Conservation (phyloP, 2,329 filamentous ascomycete species). For the Davidsoniella eucalypti region DNA sequence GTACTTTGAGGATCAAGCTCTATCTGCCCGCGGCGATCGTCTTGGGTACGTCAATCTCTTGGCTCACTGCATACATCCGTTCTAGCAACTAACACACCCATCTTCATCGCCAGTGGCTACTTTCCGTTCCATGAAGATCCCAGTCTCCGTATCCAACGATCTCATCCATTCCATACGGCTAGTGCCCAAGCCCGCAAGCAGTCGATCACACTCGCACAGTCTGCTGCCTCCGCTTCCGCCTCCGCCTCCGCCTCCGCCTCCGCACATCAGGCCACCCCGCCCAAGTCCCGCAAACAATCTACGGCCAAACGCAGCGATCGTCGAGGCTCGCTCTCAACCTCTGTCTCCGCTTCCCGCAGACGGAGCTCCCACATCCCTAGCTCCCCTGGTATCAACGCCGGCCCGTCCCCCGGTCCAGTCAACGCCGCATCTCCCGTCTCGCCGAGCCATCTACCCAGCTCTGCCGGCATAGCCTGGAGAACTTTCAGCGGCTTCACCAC, state of each 20-base stretch:
- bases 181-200: conserved; percentile 10
- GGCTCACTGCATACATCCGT: not conserved
- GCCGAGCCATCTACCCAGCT: not conserved
- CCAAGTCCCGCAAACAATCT: not conserved
- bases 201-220: conserved; percentile 11
- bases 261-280: not conserved
- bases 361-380: conserved; percentile 3
- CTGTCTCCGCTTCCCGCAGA: conserved; percentile 1
- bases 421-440: not conserved
- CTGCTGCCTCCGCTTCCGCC: conserved; percentile 1
- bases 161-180: conserved; percentile 32
- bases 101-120: conserved; percentile 30
- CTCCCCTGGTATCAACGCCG: too few species aligned
- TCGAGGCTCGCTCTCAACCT: not conserved
- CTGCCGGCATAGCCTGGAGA: conserved; percentile 8
- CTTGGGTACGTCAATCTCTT: conserved; percentile 32
- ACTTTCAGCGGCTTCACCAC: conserved; percentile 9
- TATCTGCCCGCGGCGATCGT: conserved; percentile 42
- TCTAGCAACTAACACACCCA: conserved; percentile 4
- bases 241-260: not conserved
- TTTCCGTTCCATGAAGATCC: conserved; percentile 45
- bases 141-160: conserved; percentile 26
- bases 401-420: not conserved
- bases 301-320: not conserved
- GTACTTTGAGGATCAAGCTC: conserved; percentile 21